Conservation (phyloP, 768 basidiomycete species). For the Mycena kentingensis region DNA sequence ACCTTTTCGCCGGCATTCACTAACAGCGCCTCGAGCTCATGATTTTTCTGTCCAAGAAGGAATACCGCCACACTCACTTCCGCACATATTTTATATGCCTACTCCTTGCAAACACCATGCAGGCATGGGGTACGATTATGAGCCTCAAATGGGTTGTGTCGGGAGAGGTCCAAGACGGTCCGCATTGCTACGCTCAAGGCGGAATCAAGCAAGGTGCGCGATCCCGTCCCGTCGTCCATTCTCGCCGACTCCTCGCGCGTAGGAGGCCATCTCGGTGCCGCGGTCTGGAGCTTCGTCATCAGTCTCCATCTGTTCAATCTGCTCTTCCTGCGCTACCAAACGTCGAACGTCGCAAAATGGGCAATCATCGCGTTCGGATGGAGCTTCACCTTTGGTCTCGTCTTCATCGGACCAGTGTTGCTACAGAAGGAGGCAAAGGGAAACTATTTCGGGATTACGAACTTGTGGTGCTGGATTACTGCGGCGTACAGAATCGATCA, state of each 20-base stretch:
- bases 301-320: slow-evolving; percentile 27
- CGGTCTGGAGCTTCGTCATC: slow-evolving; percentile 36
- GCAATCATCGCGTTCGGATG: slow-evolving; percentile 27
- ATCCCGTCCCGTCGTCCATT: neutral
- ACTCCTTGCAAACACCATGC: slow-evolving; percentile 24
- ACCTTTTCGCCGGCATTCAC: neutral
- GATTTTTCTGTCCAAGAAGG: slow-evolving; percentile 10
- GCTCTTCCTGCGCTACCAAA: slow-evolving; percentile 36
- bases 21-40: neutral
- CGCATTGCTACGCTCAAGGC: slow-evolving; percentile 23
- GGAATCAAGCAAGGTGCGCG: neutral
- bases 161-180: slow-evolving; percentile 5
- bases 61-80: slow-evolving; percentile 23
- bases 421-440: slow-evolving; percentile 33
- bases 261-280: slow-evolving; percentile 42
- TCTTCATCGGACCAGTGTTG: slow-evolving; percentile 38
- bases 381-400: slow-evolving; percentile 33
- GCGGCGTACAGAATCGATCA: slow-evolving; percentile 37
- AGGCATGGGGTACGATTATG: slow-evolving; percentile 19
- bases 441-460: slow-evolving; percentile 43
- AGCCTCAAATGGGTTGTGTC: slow-evolving; percentile 23
- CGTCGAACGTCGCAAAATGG: slow-evolving; percentile 28
- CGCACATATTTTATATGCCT: slow-evolving; percentile 25
- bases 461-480: slow-evolving; percentile 50
- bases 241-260: neutral